Conservation (phyloP, 352 stramenopile genomes). For the Globisporangium viniferum region DNA sequence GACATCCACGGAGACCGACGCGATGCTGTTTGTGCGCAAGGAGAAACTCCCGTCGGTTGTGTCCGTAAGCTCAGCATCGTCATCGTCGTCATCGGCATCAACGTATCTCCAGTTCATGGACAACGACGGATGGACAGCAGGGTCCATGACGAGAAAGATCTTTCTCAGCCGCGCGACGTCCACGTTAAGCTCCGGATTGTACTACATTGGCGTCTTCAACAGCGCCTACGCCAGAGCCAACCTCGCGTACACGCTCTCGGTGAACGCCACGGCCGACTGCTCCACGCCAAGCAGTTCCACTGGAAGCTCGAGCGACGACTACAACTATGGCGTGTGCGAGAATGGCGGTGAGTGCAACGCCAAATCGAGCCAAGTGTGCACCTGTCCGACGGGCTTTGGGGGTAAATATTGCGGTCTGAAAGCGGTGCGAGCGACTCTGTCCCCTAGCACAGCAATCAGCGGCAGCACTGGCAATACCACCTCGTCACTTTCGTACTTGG, state of each 20-base stretch:
- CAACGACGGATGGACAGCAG: constrained; percentile 41
- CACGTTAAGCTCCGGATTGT: constrained; percentile 65
- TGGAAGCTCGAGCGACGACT: constrained; percentile 8
- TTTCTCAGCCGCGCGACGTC: constrained; percentile 53
- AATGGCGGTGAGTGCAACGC: constrained; percentile 49
- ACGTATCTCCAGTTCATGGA: constrained; percentile 57
- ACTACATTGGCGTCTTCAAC: constrained; percentile 78
- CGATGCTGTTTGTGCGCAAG: constrained; percentile 73
- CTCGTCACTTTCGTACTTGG: constrained; percentile 21
- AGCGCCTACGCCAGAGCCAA: constrained; percentile 49
- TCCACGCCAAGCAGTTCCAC: constrained; percentile 1
- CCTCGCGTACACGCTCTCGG: constrained; percentile 49
- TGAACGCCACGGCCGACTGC: constrained; percentile 54
- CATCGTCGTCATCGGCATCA: background rate
- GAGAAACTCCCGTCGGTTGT: constrained; percentile 48
- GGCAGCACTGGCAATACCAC: background rate
- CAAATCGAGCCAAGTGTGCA: constrained; percentile 46
- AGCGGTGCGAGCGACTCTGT: constrained; percentile 18
- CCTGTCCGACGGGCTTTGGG: constrained; percentile 30
- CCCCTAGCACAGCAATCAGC: background rate
- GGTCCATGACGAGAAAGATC: constrained; percentile 40
- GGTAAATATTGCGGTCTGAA: constrained; percentile 50
- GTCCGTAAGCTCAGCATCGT: background rate
- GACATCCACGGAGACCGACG: constrained; percentile 40
- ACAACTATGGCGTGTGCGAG: constrained; percentile 33